These are phyloP conservation scores for Venturia effusa DNA, from an alignment of 2,329 filamentous ascomycete species.

Conservation along the genomic window DNA sequence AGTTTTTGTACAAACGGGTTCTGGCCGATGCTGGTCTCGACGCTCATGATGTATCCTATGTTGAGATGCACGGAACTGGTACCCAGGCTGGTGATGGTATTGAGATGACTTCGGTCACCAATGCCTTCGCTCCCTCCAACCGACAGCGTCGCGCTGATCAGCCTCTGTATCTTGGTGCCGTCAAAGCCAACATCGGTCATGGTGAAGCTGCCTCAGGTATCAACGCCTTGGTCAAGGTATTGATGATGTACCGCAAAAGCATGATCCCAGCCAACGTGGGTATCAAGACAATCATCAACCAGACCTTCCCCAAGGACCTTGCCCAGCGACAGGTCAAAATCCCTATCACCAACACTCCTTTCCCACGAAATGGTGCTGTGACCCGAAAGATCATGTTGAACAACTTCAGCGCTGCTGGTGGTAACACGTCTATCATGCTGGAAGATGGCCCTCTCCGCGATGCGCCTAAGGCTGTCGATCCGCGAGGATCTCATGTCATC, in stretches of 20 bases:
- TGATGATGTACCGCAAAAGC: conserved; percentile 44
- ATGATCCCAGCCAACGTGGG: conserved; percentile 44
- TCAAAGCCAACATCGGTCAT: conserved; percentile 46
- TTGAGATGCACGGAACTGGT: conserved; percentile 85
- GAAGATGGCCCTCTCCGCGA: conserved; percentile 38
- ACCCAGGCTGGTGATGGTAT: conserved; percentile 75
- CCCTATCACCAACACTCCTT: conserved; percentile 33
- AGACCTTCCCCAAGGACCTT: conserved; percentile 43
- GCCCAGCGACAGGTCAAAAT: conserved; percentile 43
- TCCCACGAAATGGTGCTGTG: conserved; percentile 35
- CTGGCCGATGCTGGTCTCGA: conserved; percentile 64
- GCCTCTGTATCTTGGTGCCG: conserved; percentile 41
- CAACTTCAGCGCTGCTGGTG: conserved; percentile 44
- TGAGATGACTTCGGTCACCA: conserved; percentile 69
- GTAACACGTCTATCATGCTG: conserved; percentile 42
- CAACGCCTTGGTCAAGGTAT: conserved; percentile 41
- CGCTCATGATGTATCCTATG: conserved; percentile 66
- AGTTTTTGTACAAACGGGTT: conserved; percentile 57
- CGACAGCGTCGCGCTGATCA: conserved; percentile 38
- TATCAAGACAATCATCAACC: conserved; percentile 45
- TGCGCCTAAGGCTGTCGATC: conserved; percentile 31
- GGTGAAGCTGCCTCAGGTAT: conserved; percentile 44
- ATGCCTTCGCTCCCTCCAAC: conserved; percentile 47
- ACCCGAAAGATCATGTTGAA: conserved; percentile 41
- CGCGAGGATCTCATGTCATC: conserved; percentile 35